These are phyloP conservation scores for Flaveria floridana DNA, from an alignment of 140 eudicot species.

Conservation along the genomic window DNA sequence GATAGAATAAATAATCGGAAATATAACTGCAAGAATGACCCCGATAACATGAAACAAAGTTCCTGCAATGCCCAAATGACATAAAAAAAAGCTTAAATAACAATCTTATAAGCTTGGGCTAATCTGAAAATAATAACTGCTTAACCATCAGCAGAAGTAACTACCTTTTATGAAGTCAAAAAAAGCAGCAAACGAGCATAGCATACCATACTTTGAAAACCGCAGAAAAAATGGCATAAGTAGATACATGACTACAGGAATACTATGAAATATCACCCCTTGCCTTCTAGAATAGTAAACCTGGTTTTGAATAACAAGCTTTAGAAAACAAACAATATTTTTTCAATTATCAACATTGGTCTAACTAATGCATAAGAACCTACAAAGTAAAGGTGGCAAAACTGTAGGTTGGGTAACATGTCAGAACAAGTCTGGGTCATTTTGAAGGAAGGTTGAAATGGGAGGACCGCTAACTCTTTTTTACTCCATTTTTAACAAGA, in stretches of 20 bases:
- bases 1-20: constrained; percentile 61
- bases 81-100: constrained; percentile 13
- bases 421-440: neutral
- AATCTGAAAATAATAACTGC: constrained; percentile 7
- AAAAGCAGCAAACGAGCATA: constrained; percentile 49
- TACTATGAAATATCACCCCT: constrained; percentile 63
- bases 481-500: neutral
- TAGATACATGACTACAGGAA: constrained; percentile 61
- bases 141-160: constrained; percentile 19
- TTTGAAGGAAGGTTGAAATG: neutral
- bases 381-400: neutral
- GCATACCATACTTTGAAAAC: constrained; percentile 47
- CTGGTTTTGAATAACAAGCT: constrained; percentile 39
- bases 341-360: constrained; percentile 3
- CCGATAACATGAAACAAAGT: constrained; percentile 59
- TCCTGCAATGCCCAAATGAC: constrained; percentile 54
- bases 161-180: constrained; percentile 77
- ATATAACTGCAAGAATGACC: constrained; percentile 53
- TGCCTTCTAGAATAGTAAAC: constrained; percentile 70
- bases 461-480: neutral
- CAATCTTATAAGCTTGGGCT: neutral
- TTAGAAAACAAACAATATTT: constrained; percentile 9
- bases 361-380: constrained; percentile 13
- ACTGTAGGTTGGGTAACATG: neutral
- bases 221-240: constrained; percentile 65